Base-by-base conservation (phyloP, 176 grass and related monocot species). In the Cenchrus purpureus region DNA sequence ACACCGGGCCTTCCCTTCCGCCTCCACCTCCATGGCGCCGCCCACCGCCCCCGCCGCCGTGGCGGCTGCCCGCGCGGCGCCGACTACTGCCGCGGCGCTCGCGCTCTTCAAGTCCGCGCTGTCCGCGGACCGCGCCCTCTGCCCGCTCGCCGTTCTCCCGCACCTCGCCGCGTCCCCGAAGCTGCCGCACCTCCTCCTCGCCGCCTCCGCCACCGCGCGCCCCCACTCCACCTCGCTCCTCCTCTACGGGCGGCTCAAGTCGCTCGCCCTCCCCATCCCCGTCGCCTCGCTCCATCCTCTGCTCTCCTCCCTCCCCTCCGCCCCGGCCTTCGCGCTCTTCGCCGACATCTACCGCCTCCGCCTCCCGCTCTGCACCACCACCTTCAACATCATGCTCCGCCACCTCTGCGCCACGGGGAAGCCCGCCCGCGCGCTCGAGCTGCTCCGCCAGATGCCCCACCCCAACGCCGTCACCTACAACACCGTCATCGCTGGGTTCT, bases 391-490 rank as follows among this genome's bases (percentile, higher is more conserved):
- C 55, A 88, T 94, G 87, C 85, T 94, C 54, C 85, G 86, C 16
- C 86, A 88, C 86, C 87, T 94, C 49, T 94, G 89, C 69, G 87
- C 75, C 64, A 85, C 88, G 17, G 87, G 92, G 2, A 91, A 91
- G 74, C 73, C 79, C 43, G 68, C 46, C n/a, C 78, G 85, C 55
- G 92, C 89, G 37, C 73, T 76, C 61, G 62, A 81, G 73, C 82
- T 94, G 53, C 52, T 94, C 8, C 79, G 73, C 57, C 55, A 78
- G 57, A 94, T 94, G 34, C 40, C 74, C 65, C 54, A 51, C 46
- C 89, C 89, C 14, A 85, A 85, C 76, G 86, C 84, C 25, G 71
- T 90, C 67, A 90, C 88, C 42, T 90, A 83, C 20, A 90, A 90
- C 62, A 90, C 88, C 10, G 82, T 90, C 78, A 74, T 90, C 53